Percentiles rank a stretch among this genome's conserved stretches.
These are phyloP conservation scores for Solanum paucissectum DNA, from an alignment of 257 asterid genomes.

Conservation along the genomic window DNA sequence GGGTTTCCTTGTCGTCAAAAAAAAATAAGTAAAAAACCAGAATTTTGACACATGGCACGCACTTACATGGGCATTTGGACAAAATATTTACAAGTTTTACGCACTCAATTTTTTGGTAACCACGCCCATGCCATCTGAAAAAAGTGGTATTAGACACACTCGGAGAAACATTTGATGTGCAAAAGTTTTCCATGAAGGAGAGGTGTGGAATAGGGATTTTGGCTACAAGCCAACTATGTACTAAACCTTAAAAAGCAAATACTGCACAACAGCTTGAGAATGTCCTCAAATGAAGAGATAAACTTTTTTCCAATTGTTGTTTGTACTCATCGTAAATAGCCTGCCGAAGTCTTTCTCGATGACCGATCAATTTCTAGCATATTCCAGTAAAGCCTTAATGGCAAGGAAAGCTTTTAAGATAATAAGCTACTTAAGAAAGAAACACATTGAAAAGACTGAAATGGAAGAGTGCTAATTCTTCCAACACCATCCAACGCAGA, in stretches of 20 bases:
- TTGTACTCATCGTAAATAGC: not conserved
- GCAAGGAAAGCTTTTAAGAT: not conserved
- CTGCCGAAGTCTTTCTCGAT: not conserved
- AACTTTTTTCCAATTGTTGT: not conserved
- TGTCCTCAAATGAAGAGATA: not conserved
- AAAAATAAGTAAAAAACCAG: not conserved
- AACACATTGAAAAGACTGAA: not conserved
- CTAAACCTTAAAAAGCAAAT: not conserved
- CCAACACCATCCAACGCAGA: not conserved
- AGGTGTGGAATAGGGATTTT: not conserved
- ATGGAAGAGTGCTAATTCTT: not conserved
- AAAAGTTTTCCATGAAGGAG: not conserved
- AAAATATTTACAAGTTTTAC: not conserved
- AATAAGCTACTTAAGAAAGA: not conserved
- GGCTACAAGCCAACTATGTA: not conserved
- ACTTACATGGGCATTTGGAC: not conserved
- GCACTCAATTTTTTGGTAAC: not conserved
- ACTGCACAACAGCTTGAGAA: not conserved
- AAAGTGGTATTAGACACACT: not conserved
- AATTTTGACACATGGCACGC: not conserved
- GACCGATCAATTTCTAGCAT: not conserved
- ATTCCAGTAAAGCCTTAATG: not conserved
- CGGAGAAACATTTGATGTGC: not conserved
- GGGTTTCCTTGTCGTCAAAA: no score
- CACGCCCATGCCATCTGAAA: not conserved